These are phyloP conservation scores for Rhododendron mucronatum DNA, from an alignment of 148 eudicot species.

Conservation along the genomic window DNA sequence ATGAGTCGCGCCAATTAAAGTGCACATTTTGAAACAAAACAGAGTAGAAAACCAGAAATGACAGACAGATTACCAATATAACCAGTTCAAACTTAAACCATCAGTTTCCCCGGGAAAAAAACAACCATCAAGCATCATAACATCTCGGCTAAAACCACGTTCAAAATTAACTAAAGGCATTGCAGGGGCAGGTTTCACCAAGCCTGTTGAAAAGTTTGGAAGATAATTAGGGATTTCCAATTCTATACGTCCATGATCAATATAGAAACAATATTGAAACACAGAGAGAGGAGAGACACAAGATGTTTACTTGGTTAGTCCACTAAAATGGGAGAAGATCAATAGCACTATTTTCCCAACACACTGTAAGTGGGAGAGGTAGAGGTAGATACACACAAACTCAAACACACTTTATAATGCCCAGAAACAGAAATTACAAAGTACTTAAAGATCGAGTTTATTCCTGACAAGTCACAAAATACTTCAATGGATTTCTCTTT, in stretches of 20 bases:
- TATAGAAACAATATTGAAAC: background rate
- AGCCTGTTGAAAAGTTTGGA: background rate
- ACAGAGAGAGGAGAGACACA: background rate
- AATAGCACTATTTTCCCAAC: no score
- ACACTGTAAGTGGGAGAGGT: no score
- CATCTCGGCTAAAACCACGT: background rate
- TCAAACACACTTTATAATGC: no score
- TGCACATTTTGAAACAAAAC: background rate
- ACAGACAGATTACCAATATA: background rate
- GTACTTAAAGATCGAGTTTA: no score
- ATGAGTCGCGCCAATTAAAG: background rate
- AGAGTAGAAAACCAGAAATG: background rate
- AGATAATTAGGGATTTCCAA: background rate
- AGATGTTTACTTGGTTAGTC: background rate
- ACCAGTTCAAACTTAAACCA: background rate
- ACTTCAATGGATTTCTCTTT: no score
- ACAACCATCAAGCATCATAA: background rate
- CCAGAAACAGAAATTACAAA: no score
- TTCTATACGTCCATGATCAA: no score
- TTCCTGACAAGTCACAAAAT: no score
- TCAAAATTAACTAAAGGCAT: background rate
- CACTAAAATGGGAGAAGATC: no score
- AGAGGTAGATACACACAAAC: no score
- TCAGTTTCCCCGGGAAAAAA: background rate
- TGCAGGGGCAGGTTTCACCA: background rate